Evolutionary conservation across 495 filamentous ascomycete genomes (phyloP), one percentile per base, ranked within the genome.

Genomic region (Glonium stellatum): DNA sequence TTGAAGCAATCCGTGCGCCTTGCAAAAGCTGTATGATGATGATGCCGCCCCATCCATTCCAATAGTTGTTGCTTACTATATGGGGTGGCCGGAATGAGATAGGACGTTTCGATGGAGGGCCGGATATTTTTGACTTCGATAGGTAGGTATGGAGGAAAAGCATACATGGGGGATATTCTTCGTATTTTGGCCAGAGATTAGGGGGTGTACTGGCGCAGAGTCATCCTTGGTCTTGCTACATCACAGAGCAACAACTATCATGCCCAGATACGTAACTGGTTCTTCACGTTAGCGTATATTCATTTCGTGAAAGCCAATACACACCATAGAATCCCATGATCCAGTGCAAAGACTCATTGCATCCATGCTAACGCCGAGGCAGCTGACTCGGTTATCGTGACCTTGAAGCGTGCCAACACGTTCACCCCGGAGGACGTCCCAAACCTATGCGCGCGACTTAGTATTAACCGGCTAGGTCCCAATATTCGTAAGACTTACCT

Each of bases 261-360:
- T 63, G 68, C 67, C 67, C 67, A 70, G 62, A 75, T 72, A 49
- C 73, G 70, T 58, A 75, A 64, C 73, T 75, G 31, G 13, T 25
- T 23, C 48, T 23, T 62, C 50, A 44, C 22, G 51, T 55, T 44
- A 52, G 46, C 56, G 58, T 21, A 61, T 51, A 58, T 49, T 51
- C 54, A 60, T 60, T 47, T 61, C 44, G 48, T 60, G n/a, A 58
- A 36, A 34, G 13, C 18, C 42, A 57, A 59, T 34, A 81, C 91
- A 78, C 85, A 98, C 93, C 75, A 95, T 81, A 67, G 95, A 96
- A 77, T 98, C 93, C 93, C 93, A 98, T 67, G 93, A 98, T 77
- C 93, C 93, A 68, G 93, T 98, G 80, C 93, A 97, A 79, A 98
- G 80, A 78, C 93, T 97, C 79, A 97, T 96, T 56, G 90, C 93